Conservation (phyloP, 2,329 filamentous ascomycete genomes). For the Capronia epimyces region DNA sequence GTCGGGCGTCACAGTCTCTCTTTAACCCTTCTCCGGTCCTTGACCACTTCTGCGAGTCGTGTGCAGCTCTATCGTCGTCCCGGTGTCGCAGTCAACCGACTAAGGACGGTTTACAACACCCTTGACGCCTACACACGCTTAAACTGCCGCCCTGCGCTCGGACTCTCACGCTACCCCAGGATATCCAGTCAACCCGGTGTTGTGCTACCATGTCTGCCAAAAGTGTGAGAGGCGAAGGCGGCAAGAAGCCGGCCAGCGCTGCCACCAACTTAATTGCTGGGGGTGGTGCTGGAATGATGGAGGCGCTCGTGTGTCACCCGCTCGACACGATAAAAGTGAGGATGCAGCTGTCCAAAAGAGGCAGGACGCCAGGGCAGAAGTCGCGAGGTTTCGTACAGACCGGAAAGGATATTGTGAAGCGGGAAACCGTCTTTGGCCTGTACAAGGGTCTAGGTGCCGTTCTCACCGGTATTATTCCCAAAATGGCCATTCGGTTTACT, state of each 20-base stretch:
- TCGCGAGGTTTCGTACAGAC: conserved; percentile 83
- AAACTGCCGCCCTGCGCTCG: background rate
- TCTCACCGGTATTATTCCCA: conserved; percentile 90
- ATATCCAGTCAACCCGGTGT: background rate
- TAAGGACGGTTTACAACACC: background rate
- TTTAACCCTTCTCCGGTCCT: background rate
- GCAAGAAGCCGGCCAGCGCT: conserved; percentile 74
- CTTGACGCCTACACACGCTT: background rate
- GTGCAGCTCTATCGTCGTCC: background rate
- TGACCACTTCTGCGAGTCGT: background rate
- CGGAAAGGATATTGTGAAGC: conserved; percentile 76
- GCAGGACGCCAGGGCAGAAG: conserved; percentile 71
- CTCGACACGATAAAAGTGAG: conserved; percentile 98
- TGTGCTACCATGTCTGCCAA: conserved; percentile 54
- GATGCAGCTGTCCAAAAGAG: conserved; percentile 93
- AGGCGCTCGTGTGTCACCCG: conserved; percentile 91
- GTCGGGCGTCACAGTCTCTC: background rate
- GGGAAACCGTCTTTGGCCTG: conserved; percentile 84
- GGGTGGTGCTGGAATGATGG: conserved; percentile 98
- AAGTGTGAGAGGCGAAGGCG: conserved; percentile 50
- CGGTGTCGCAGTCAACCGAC: background rate
- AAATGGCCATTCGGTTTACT: conserved; percentile 99
- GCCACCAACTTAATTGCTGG: conserved; percentile 96
- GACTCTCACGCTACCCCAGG: background rate
- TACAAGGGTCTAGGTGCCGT: conserved; percentile 99